Evolutionary conservation across 1,284 basidiomycete species (phyloP).

Genomic region (Cutaneotrichosporon cutaneum): DNA sequence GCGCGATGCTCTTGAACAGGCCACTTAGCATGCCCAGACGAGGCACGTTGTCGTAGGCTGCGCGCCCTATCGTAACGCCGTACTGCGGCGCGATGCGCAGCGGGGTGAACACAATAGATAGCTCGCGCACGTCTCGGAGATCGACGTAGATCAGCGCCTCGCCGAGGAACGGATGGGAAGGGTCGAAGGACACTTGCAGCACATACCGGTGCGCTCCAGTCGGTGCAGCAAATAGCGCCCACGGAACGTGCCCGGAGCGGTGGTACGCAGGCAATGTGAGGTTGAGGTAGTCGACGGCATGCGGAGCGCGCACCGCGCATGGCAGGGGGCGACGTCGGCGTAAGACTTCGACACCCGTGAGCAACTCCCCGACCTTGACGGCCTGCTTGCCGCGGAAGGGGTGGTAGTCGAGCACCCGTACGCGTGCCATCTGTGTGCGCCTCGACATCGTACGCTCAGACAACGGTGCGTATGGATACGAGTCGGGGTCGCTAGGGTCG

Average conservation of each 20-base stretch:
- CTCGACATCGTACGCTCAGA: background rate
- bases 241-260: background rate
- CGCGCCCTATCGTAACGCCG: background rate
- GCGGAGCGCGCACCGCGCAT: background rate
- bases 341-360: background rate
- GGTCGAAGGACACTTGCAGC: background rate
- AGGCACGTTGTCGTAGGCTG: background rate
- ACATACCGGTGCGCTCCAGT: background rate
- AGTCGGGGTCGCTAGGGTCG: constrained; percentile 3
- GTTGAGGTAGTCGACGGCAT: background rate
- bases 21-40: background rate
- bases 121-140: background rate
- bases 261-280: background rate
- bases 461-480: background rate
- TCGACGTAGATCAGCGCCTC: background rate
- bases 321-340: background rate
- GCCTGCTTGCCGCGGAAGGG: background rate
- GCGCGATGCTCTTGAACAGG: background rate
- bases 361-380: background rate
- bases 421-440: background rate
- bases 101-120: background rate
- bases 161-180: background rate
- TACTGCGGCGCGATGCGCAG: background rate
- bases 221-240: background rate
- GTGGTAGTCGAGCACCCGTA: constrained; percentile 1